These are phyloP conservation scores for Pythium insidiosum DNA, from an alignment of 352 stramenopile species.

Conservation along the genomic window DNA sequence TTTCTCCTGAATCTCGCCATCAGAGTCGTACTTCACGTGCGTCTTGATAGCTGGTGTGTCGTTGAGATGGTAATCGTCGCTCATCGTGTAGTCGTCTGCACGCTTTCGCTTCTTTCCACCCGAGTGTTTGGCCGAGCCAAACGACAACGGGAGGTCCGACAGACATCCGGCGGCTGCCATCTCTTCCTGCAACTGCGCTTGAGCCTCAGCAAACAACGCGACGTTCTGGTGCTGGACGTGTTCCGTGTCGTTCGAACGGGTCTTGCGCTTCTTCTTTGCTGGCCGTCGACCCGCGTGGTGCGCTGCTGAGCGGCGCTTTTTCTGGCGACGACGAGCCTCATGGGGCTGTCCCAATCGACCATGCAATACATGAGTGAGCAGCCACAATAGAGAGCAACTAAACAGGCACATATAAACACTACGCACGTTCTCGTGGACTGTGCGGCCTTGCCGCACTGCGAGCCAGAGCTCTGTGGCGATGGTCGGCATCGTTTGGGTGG, in stretches of 20 bases:
- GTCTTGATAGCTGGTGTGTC: too few species aligned
- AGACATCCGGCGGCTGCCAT: slow-evolving; percentile 52
- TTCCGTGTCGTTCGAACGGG: slow-evolving; percentile 7
- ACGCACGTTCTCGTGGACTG: slow-evolving; percentile 17
- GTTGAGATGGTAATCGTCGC: too few species aligned
- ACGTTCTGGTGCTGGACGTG: slow-evolving; percentile 18
- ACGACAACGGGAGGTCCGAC: slow-evolving; percentile 41
- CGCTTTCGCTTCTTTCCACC: slow-evolving; percentile 8
- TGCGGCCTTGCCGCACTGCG: slow-evolving; percentile 23
- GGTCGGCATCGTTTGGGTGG: slow-evolving; percentile 5
- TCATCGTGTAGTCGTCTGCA: background rate
- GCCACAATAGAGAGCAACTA: background rate
- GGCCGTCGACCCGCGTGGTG: background rate
- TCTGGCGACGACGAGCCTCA: background rate
- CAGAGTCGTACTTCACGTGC: slow-evolving; percentile 56
- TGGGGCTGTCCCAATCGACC: too few species aligned
- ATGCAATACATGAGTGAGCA: too few species aligned
- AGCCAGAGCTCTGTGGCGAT: slow-evolving; percentile 22
- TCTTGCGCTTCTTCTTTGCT: slow-evolving; percentile 13
- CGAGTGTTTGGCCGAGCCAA: slow-evolving; percentile 18
- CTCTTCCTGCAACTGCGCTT: slow-evolving; percentile 42
- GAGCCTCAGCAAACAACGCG: slow-evolving; percentile 40
- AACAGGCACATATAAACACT: too few species aligned
- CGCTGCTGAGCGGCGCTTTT: background rate
- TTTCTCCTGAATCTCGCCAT: slow-evolving; percentile 44